Conservation (phyloP, 192 early-diverging fungal genomes). For the Backusella sp. region DNA sequence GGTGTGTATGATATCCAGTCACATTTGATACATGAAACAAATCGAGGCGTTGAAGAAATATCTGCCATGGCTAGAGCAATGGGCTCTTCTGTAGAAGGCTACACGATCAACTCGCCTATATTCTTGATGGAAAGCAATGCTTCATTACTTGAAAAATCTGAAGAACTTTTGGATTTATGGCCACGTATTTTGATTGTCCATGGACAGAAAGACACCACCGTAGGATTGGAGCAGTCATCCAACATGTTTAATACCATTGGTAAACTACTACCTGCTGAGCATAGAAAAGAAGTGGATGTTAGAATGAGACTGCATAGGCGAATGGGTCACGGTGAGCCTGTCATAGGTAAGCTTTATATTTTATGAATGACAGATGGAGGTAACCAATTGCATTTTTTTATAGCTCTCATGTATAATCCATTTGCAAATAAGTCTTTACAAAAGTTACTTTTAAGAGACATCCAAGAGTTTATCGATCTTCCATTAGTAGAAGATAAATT, state of each 20-base stretch:
- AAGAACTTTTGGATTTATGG: constrained; percentile 27
- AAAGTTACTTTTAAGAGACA: constrained; percentile 17
- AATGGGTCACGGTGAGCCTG: constrained; percentile 36
- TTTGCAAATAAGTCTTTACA: not conserved
- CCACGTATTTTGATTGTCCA: constrained; percentile 38
- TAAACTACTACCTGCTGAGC: constrained; percentile 27
- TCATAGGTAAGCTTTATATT: constrained; percentile 23
- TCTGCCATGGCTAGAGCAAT: constrained; percentile 58
- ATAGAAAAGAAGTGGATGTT: constrained; percentile 35
- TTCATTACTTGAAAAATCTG: constrained; percentile 23
- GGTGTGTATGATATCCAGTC: constrained; percentile 50
- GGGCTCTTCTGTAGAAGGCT: constrained; percentile 36
- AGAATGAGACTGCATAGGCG: constrained; percentile 37
- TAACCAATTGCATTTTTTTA: not conserved
- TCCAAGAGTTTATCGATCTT: constrained; percentile 30
- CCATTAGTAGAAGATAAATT: not conserved
- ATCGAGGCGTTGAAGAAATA: constrained; percentile 52
- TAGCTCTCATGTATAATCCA: constrained; percentile 22
- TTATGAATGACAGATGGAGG: not conserved
- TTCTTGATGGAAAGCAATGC: constrained; percentile 17
- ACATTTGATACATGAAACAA: constrained; percentile 51
- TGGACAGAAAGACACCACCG: constrained; percentile 35
- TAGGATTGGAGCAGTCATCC: constrained; percentile 30
- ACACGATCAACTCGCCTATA: constrained; percentile 26
- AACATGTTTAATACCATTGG: constrained; percentile 35